Evolutionary conservation across 805 yeast species (phyloP), one percentile per base, ranked within the genome.

Genomic region (Tetrapisispora pingtungensis): DNA sequence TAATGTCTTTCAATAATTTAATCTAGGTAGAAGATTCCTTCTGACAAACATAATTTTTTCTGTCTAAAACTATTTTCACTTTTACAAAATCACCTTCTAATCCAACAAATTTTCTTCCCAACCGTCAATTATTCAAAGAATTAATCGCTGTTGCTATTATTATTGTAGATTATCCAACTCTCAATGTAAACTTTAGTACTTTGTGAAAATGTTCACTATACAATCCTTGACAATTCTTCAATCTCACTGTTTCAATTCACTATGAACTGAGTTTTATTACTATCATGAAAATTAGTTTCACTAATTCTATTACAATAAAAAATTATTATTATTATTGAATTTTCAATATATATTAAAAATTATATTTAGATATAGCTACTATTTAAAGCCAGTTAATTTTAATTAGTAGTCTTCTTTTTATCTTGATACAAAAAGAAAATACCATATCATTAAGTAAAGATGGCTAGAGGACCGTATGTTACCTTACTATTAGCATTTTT

Each of bases 401-500:
- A n/a, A 5, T 15, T 32, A 32, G 4, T 10, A 32, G 2, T n/a
- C 27, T 36, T 24, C 28, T 14, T 36, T 12, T 24, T 15, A 15
- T 24, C 15, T 24, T 36, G 39, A 36, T 7, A 30, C 28, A 14
- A n/a, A 38, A 38, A 10, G 10, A 42, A 32, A 24, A 42, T 33
- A 42, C 45, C 46, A 41, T 43, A 50, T 40, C 47, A 48, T 46
- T 49, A 51, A 53, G 52, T 41, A 51, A 78, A 74, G 68, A 79
- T 79, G 85, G 84, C 77, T 69, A 78, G 85, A 79, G 85, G 85
- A 73, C 84, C 84, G 77, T 73, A 73, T 68, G 78, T 73, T 67
- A 42, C 18, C 22, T 18, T 18, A 12, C 30, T 24, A 36, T 36
- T 14, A 5, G 17, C 5, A 24, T 24, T n/a, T 20, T 30, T 38